phyloP scores from a whole-genome alignment of 345 rosid genomes.

The Schrenkiella parvula region DNA sequence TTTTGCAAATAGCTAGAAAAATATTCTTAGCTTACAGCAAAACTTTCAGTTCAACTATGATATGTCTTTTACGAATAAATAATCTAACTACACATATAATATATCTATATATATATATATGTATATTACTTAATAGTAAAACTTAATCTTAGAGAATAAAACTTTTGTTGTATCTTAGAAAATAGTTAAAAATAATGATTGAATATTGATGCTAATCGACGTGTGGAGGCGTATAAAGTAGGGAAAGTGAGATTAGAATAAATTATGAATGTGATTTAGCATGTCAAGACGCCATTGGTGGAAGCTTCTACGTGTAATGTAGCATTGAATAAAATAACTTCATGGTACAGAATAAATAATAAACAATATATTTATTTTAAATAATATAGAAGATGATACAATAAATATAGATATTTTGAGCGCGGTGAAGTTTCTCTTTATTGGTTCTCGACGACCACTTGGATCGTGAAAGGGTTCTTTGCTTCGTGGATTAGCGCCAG shows the following conservation, averaged over 20 bases:
- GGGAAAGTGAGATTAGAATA: not conserved
- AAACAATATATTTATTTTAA: too few relatives aligned
- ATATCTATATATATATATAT: too few relatives aligned
- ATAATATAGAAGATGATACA: not conserved
- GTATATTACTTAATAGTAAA: too few relatives aligned
- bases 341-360: not conserved
- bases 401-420: not conserved
- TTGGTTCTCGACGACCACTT: slow-evolving; percentile 16
- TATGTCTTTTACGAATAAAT: too few relatives aligned
- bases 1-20: too few relatives aligned
- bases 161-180: not conserved
- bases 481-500: slow-evolving; percentile 8
- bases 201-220: not conserved
- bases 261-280: not conserved
- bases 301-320: not conserved
- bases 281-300: slow-evolving; percentile 10
- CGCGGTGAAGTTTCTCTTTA: slow-evolving; percentile 17
- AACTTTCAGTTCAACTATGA: not conserved
- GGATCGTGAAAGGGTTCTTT: not conserved
- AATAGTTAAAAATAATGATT: not conserved
- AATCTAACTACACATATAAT: too few relatives aligned
- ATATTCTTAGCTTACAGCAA: not conserved
- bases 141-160: too few relatives aligned
- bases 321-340: not conserved
- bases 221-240: not conserved